Evolutionary conservation across 768 basidiomycete species (phyloP).

Genomic region (Fomitopsis serialis): DNA sequence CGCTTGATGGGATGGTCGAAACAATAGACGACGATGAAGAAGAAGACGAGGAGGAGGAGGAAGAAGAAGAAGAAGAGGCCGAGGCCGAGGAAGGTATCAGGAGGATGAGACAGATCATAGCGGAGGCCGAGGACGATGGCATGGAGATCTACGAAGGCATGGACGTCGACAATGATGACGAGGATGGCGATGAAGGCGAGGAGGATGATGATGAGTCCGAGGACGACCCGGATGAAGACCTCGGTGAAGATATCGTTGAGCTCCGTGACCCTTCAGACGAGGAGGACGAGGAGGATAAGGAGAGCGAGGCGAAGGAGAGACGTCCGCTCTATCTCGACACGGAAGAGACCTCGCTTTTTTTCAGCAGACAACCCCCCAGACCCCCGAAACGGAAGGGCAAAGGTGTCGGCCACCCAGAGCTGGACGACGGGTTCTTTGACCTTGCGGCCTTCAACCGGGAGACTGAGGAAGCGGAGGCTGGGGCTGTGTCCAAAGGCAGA

Average conservation of each 20-base stretch:
- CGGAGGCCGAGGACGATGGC: constrained; percentile 27
- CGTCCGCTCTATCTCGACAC: constrained; percentile 13
- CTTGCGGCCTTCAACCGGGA: constrained; percentile 84
- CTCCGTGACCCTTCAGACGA: constrained; percentile 28
- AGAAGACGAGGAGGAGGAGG: constrained; percentile 21
- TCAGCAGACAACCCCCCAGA: constrained; percentile 19
- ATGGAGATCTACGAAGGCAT: too few relatives aligned
- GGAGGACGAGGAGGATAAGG: constrained; percentile 16
- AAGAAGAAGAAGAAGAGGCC: constrained; percentile 27
- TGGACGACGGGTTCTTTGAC: constrained; percentile 91
- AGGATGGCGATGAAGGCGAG: constrained; percentile 26
- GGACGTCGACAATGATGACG: constrained; percentile 29
- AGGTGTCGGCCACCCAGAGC: constrained; percentile 34
- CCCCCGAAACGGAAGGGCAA: constrained; percentile 13
- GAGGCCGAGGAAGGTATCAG: constrained; percentile 28
- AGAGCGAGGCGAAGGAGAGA: constrained; percentile 22
- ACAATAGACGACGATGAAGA: constrained; percentile 5
- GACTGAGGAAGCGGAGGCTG: constrained; percentile 73
- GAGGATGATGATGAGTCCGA: constrained; percentile 24
- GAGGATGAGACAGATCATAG: constrained; percentile 27
- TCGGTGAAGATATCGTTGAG: constrained; percentile 26
- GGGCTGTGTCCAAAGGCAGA: constrained; percentile 51
- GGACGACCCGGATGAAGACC: constrained; percentile 24
- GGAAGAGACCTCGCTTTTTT: too few relatives aligned
- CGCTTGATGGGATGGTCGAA: constrained; percentile 43